These are phyloP conservation scores for Penicillium cataractarum DNA, from an alignment of 495 filamentous ascomycete genomes.

Conservation along the genomic window DNA sequence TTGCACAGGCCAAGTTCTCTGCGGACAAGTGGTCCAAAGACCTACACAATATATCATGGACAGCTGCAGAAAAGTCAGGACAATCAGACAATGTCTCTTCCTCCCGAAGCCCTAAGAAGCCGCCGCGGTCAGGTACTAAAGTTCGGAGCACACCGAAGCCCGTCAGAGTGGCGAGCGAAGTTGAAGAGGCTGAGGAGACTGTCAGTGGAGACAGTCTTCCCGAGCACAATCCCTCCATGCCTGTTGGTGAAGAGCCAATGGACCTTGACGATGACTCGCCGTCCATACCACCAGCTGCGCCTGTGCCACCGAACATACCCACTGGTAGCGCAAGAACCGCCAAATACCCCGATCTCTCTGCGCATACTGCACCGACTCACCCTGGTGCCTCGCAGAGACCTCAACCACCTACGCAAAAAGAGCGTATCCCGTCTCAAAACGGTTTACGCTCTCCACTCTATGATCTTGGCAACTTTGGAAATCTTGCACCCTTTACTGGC, in stretches of 20 bases:
- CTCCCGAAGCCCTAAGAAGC: constrained; percentile 44
- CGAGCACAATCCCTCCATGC: constrained; percentile 14
- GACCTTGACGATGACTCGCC: constrained; percentile 51
- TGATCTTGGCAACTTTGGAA: constrained; percentile 66
- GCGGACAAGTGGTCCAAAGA: constrained; percentile 67
- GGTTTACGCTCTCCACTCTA: constrained; percentile 25
- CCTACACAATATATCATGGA: constrained; percentile 61
- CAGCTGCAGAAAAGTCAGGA: constrained; percentile 33
- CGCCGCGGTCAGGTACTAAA: constrained; percentile 30
- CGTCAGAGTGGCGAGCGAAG: constrained; percentile 46
- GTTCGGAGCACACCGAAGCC: constrained; percentile 36
- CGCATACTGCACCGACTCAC: constrained; percentile 21
- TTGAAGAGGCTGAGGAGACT: constrained; percentile 44
- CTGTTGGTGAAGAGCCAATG: constrained; percentile 47
- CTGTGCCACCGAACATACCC: neutral
- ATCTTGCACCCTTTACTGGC: constrained; percentile 66
- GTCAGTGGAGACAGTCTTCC: constrained; percentile 23
- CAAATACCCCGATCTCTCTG: constrained; percentile 26
- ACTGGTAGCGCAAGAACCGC: constrained; percentile 6
- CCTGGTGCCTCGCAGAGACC: constrained; percentile 22
- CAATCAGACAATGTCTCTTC: constrained; percentile 33
- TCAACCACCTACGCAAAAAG: constrained; percentile 31
- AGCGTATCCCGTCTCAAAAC: constrained; percentile 43
- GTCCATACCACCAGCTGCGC: constrained; percentile 11
- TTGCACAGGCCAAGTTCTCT: constrained; percentile 58